Evolutionary conservation across 73 alveolate species (phyloP), one percentile per base, ranked within the genome.

Genomic region (Paramecium pentaurelia): DNA sequence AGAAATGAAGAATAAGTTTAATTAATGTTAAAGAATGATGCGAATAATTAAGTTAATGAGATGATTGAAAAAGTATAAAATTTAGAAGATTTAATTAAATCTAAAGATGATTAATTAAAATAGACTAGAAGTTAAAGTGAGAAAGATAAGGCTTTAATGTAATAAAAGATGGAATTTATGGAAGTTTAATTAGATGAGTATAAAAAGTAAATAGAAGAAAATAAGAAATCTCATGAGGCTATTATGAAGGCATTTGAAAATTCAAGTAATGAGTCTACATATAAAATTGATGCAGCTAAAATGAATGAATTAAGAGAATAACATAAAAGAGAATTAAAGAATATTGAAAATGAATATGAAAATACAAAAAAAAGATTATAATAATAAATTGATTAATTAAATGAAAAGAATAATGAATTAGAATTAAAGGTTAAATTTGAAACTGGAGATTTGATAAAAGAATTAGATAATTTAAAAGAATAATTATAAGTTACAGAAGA

Each of bases 371-470:
- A 89, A 75, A 77, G 86, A 47, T 37, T 71, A 36, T 71, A 47
- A 5, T 28, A 89, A 89, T 42, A 89, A 32, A 73, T 89, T 42
- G 94, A 89, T 60, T 28, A 70, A 47, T 30, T 89, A 16, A 89
- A 89, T 71, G 94, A 89, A 71, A 89, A 89, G 92, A 89, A 89
- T 30, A 71, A 88, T 70, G 94, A 89, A 27, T 71, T 89, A 30
- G 94, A 89, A 71, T 38, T 89, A 47, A 89, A 89, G 92, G 88
- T 64, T 7, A 89, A 89, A 49, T 89, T 89, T 89, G 94, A 89
- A 22, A 83, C 86, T 71, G 94, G 92, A 58, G 94, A 89, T 89
- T 71, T 89, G 37, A n/a, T 45, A 28, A 89, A 89, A 71, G 94
- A 89, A 44, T 27, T 89, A 14, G 94, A 89, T 20, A 34, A 38